A percentile compares a stretch with the other conserved stretches of the same genome.
These are phyloP conservation scores for Sporothrix pseudoabietina DNA, from an alignment of 2,329 filamentous ascomycete genomes.

Conservation along the genomic window DNA sequence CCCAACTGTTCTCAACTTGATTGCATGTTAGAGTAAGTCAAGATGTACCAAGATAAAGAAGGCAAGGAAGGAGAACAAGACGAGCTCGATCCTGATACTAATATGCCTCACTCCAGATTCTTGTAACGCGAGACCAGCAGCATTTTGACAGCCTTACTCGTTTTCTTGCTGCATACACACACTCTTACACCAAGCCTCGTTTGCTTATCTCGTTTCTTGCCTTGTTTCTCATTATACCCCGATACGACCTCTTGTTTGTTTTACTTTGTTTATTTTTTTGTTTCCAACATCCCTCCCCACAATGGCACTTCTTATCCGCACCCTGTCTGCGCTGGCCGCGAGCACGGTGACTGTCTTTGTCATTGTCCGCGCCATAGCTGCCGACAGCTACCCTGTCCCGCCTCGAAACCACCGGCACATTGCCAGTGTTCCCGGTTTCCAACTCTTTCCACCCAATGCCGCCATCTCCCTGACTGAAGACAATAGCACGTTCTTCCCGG, in stretches of 20 bases:
- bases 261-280: background rate
- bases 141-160: background rate
- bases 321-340: constrained; percentile 26
- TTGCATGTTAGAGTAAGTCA: background rate
- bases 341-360: constrained; percentile 27
- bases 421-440: constrained; percentile 51
- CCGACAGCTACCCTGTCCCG: constrained; percentile 11
- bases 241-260: background rate
- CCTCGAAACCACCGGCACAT: background rate
- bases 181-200: background rate
- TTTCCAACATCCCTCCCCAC: background rate
- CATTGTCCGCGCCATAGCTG: constrained; percentile 14
- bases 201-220: background rate
- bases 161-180: background rate
- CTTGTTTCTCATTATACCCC: background rate
- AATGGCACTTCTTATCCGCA: constrained; percentile 27
- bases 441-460: constrained; percentile 91
- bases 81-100: background rate
- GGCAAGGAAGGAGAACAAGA: background rate
- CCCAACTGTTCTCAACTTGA: too few relatives aligned
- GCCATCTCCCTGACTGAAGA: constrained; percentile 96
- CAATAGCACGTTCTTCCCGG: constrained; percentile 95
- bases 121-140: background rate
- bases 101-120: background rate
- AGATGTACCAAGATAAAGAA: background rate